phyloP scores from a whole-genome alignment of 179 eudicot genomes.

The Silene vulgaris region DNA sequence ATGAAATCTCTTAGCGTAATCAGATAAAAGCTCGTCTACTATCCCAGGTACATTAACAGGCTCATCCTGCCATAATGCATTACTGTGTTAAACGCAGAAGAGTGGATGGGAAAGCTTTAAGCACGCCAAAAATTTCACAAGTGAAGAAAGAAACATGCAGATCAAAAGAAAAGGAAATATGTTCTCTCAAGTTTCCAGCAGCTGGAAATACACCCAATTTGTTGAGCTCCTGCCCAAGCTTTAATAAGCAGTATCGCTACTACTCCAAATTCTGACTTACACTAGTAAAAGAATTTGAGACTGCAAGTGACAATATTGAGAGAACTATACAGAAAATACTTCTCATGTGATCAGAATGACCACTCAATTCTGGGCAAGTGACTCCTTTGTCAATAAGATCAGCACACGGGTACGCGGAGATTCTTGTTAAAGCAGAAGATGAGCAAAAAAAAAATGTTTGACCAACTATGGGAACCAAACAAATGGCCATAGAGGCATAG shows the following conservation, averaged over 20 bases:
- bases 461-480: neutral
- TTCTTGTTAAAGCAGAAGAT: slow-evolving; percentile 5
- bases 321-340: neutral
- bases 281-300: neutral
- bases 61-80: slow-evolving; percentile 63
- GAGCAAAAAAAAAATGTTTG: neutral
- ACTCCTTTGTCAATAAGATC: neutral
- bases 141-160: neutral
- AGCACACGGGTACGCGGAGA: neutral
- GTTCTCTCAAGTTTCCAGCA: neutral
- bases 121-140: neutral
- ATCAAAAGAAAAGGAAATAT: neutral
- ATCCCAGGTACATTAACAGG: slow-evolving; percentile 58
- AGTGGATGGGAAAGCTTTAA: neutral
- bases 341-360: neutral
- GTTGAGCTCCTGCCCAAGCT: neutral
- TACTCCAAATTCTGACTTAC: neutral
- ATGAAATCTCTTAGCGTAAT: slow-evolving; percentile 83
- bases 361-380: neutral
- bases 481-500: neutral
- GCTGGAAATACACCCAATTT: neutral
- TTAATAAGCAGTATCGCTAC: neutral
- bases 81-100: slow-evolving; percentile 10
- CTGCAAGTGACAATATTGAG: neutral
- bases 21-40: slow-evolving; percentile 68